A percentile compares a stretch with the other conserved stretches of the same genome.
phyloP scores from a whole-genome alignment of 1,284 basidiomycete genomes.

The Ceratobasidium sp. region DNA sequence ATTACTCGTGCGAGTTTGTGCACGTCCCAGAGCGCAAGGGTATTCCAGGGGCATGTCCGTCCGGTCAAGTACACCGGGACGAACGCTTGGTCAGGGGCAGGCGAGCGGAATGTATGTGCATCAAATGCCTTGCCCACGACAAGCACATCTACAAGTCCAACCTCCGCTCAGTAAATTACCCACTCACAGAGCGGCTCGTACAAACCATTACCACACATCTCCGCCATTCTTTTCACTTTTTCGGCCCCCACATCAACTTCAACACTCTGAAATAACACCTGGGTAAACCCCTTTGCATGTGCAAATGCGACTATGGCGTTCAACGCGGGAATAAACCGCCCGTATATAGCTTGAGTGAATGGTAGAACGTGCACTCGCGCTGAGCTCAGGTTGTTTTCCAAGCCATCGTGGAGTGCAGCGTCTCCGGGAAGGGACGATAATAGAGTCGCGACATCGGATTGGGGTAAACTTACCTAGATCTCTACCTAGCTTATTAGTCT shows the following conservation, averaged over 20 bases:
- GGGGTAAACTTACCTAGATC: slow-evolving; percentile 22
- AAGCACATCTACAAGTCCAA: slow-evolving; percentile 23
- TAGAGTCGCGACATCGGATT: background rate
- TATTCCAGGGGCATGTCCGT: slow-evolving; percentile 32
- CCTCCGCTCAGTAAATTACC: background rate
- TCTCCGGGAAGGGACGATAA: slow-evolving; percentile 1
- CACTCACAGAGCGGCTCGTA: background rate
- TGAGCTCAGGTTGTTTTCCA: background rate
- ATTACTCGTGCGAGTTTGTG: slow-evolving; percentile 23
- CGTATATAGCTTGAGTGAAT: slow-evolving; percentile 23
- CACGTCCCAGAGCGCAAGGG: slow-evolving; percentile 25
- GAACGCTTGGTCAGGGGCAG: background rate
- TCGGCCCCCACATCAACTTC: slow-evolving; percentile 11
- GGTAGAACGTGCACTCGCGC: slow-evolving; percentile 18
- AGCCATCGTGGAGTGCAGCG: background rate
- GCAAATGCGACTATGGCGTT: slow-evolving; percentile 35
- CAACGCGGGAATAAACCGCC: slow-evolving; percentile 29
- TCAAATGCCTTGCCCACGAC: slow-evolving; percentile 30
- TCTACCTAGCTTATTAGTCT: background rate
- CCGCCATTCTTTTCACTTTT: slow-evolving; percentile 18
- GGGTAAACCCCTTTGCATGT: slow-evolving; percentile 4
- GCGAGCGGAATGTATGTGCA: slow-evolving; percentile 7
- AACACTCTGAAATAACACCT: slow-evolving; percentile 32
- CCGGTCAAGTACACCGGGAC: slow-evolving; percentile 17
- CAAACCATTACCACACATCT: background rate